A percentile compares a stretch with the other conserved stretches of the same genome.
Conservation (phyloP, 768 basidiomycete genomes). For the Termitomyces sp. region DNA sequence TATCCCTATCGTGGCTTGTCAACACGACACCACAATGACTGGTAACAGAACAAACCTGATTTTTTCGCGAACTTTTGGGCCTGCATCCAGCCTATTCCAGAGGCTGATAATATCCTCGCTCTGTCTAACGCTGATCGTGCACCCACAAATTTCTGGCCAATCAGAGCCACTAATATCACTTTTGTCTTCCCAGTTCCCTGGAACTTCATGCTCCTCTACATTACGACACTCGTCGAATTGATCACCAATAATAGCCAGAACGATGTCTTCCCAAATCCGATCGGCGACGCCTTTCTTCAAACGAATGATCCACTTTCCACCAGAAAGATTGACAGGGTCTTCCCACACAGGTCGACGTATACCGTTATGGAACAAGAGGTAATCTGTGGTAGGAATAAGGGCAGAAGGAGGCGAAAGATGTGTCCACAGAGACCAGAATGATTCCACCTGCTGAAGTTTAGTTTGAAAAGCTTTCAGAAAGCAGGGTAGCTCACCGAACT, state of each 20-base stretch:
- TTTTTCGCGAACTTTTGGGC: slow-evolving; percentile 72
- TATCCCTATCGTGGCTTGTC: slow-evolving; percentile 54
- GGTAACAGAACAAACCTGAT: slow-evolving; percentile 59
- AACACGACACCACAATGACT: slow-evolving; percentile 1
- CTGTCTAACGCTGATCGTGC: slow-evolving; percentile 90
- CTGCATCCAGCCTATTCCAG: slow-evolving; percentile 86
- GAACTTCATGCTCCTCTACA: slow-evolving; percentile 26
- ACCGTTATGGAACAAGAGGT: slow-evolving; percentile 85
- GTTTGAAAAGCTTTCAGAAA: slow-evolving; percentile 2
- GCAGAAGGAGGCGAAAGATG: slow-evolving; percentile 85
- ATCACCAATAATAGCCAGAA: slow-evolving; percentile 86
- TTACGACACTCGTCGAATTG: slow-evolving; percentile 74
- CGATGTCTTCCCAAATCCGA: slow-evolving; percentile 87
- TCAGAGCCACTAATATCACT: slow-evolving; percentile 39
- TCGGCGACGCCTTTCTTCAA: slow-evolving; percentile 89
- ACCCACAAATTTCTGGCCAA: slow-evolving; percentile 88
- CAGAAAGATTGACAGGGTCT: slow-evolving; percentile 81
- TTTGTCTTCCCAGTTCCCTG: slow-evolving; percentile 35
- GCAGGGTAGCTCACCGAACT: slow-evolving; percentile 60
- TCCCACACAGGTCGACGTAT: slow-evolving; percentile 95
- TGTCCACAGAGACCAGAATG: slow-evolving; percentile 93
- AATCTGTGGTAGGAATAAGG: slow-evolving; percentile 88
- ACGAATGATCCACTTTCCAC: slow-evolving; percentile 95
- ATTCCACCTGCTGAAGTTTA: slow-evolving; percentile 67
- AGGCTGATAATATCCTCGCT: slow-evolving; percentile 92